Percentiles rank a stretch among this genome's conserved stretches.
Evolutionary conservation across 116 monocot genomes (phyloP).

Genomic region (Phalaenopsis hybrid): DNA sequence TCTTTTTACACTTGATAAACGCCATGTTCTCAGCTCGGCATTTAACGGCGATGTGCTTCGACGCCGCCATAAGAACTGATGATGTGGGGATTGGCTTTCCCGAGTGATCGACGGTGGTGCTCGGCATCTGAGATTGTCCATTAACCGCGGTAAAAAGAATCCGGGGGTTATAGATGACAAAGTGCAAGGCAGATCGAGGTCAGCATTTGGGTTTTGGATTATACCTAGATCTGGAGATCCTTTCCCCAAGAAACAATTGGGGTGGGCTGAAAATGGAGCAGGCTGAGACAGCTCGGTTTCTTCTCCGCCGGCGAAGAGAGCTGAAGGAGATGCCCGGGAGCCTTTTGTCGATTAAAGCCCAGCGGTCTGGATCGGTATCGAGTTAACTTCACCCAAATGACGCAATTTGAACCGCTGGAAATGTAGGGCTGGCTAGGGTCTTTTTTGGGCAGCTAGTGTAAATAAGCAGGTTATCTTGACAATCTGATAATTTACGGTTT

Average conservation of each 20-base stretch:
- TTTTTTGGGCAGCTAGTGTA: too few relatives aligned
- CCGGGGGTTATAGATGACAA: constrained; percentile 5
- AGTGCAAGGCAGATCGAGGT: not conserved
- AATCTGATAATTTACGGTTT: too few relatives aligned
- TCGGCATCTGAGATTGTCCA: constrained; percentile 28
- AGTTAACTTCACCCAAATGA: too few relatives aligned
- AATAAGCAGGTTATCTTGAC: too few relatives aligned
- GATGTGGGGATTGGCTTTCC: constrained; percentile 92
- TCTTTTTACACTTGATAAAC: constrained; percentile 93
- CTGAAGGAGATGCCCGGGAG: not conserved
- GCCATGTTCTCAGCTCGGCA: constrained; percentile 76
- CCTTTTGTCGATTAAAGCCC: too few relatives aligned
- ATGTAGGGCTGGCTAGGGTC: too few relatives aligned
- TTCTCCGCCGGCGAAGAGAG: not conserved
- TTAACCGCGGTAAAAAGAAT: not conserved
- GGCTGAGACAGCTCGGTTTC: not conserved
- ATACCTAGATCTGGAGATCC: not conserved
- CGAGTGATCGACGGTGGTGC: constrained; percentile 33
- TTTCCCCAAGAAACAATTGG: not conserved
- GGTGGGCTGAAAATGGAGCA: not conserved
- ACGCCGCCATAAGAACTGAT: constrained; percentile 84
- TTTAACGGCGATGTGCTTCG: constrained; percentile 73
- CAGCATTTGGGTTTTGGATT: not conserved
- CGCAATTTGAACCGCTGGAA: too few relatives aligned
- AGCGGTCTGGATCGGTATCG: too few relatives aligned